phyloP scores from a whole-genome alignment of 495 filamentous ascomycete species.

The Venustampulla echinocandica region DNA sequence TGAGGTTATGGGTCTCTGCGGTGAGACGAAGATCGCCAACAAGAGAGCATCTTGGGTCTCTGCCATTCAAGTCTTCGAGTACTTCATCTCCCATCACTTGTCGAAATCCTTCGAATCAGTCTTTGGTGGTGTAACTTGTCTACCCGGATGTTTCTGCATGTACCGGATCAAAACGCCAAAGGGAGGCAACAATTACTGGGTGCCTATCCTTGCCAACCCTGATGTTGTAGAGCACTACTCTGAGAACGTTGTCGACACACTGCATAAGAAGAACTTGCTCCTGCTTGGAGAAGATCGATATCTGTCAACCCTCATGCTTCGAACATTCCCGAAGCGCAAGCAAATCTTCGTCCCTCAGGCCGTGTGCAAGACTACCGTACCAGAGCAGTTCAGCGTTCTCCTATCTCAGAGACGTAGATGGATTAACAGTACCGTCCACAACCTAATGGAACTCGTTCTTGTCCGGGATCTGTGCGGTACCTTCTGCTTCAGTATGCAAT shows the following conservation, averaged over 20 bases:
- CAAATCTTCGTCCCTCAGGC: slow-evolving; percentile 98
- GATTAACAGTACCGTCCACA: slow-evolving; percentile 99
- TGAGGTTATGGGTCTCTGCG: slow-evolving; percentile 97
- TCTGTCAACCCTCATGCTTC: slow-evolving; percentile 92
- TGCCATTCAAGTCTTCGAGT: slow-evolving; percentile 99
- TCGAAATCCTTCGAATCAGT: slow-evolving; percentile 93
- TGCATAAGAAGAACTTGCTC: slow-evolving; percentile 96
- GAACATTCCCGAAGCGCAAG: slow-evolving; percentile 98
- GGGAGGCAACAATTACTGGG: slow-evolving; percentile 98
- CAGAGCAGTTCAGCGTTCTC: slow-evolving; percentile 85
- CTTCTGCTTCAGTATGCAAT: slow-evolving; percentile 99
- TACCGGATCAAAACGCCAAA: slow-evolving; percentile 99
- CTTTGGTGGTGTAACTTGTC: slow-evolving; percentile 98
- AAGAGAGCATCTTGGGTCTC: slow-evolving; percentile 91
- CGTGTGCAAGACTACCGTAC: slow-evolving; percentile 96
- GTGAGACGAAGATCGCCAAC: slow-evolving; percentile 99
- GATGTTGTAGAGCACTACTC: slow-evolving; percentile 99
- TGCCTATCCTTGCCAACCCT: slow-evolving; percentile 95
- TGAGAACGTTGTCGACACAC: slow-evolving; percentile 96
- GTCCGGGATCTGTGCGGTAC: slow-evolving; percentile 96
- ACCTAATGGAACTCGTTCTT: slow-evolving; percentile 92
- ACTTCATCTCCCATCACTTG: slow-evolving; percentile 97
- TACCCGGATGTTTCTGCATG: slow-evolving; percentile 99
- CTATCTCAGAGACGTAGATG: slow-evolving; percentile 91
- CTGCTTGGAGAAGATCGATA: slow-evolving; percentile 97